Conservation (phyloP, 176 grass and related monocot species). For the Zea luxurians region DNA sequence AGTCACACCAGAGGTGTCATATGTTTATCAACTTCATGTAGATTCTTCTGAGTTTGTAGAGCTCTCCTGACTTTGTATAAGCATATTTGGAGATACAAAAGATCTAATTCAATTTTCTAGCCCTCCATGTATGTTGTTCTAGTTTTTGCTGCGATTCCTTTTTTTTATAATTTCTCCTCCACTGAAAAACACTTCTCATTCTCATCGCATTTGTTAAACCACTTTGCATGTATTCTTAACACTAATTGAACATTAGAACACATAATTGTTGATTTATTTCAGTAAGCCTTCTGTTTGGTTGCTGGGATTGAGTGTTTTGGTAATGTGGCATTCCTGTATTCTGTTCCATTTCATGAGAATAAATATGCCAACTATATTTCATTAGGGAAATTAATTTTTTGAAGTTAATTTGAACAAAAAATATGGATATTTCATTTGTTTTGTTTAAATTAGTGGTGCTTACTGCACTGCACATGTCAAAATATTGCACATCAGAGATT, state of each 20-base stretch:
- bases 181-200: background rate
- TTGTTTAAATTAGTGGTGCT: background rate
- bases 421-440: background rate
- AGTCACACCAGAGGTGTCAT: background rate
- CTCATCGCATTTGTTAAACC: background rate
- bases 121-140: background rate
- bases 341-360: background rate
- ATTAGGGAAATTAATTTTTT: background rate
- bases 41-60: too few species aligned
- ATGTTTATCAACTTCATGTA: conserved; percentile 23
- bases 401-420: background rate
- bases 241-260: background rate
- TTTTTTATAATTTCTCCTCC: background rate
- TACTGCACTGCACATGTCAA: background rate
- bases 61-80: background rate
- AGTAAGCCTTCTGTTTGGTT: background rate
- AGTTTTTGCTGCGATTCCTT: background rate
- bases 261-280: background rate
- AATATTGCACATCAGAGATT: background rate
- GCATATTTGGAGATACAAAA: background rate
- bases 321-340: background rate
- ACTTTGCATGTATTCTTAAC: background rate
- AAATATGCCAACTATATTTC: background rate
- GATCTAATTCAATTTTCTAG: background rate
- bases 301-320: background rate